Percentiles rank a stretch among this genome's conserved stretches.
Conservation (phyloP, 495 filamentous ascomycete species). For the Sphaerosporella brunnea region DNA sequence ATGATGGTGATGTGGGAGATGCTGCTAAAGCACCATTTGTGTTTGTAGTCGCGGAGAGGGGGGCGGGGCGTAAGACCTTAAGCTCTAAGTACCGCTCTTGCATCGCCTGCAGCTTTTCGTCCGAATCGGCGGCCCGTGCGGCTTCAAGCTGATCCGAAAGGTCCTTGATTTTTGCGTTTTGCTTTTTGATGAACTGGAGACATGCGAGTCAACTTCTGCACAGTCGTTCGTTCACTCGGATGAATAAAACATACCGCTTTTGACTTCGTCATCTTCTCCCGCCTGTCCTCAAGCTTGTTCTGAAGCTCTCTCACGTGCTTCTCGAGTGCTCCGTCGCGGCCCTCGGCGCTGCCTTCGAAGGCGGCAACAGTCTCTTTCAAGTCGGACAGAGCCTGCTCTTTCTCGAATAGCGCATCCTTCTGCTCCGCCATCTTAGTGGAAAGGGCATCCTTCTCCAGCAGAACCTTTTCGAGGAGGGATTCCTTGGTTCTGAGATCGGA, state of each 20-base stretch:
- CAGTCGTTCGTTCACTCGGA: neutral
- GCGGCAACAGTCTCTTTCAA: conserved; percentile 25
- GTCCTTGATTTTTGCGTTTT: conserved; percentile 41
- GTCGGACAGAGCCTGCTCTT: conserved; percentile 24
- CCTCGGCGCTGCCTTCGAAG: conserved; percentile 24
- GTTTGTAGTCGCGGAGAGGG: neutral
- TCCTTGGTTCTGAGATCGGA: conserved; percentile 28
- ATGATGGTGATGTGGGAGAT: conserved; percentile 1
- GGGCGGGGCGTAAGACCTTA: conserved; percentile 25
- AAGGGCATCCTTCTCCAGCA: conserved; percentile 27
- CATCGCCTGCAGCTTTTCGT: conserved; percentile 31
- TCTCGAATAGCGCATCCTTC: conserved; percentile 26
- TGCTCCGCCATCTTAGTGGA: conserved; percentile 23
- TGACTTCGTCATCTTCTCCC: conserved; percentile 25
- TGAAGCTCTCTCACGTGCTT: conserved; percentile 22
- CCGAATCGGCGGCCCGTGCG: conserved; percentile 30
- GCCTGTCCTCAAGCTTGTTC: conserved; percentile 25
- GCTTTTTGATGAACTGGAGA: conserved; percentile 41
- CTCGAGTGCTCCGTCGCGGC: conserved; percentile 26
- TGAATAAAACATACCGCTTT: conserved; percentile 22
- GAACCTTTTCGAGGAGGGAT: conserved; percentile 28
- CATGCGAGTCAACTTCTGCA: conserved; percentile 9
- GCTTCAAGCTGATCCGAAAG: conserved; percentile 39
- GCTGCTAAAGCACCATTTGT: neutral
- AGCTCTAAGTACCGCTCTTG: conserved; percentile 30